These are phyloP conservation scores for Gynochthodes officinalis DNA, from an alignment of 257 asterid genomes.

Conservation along the genomic window DNA sequence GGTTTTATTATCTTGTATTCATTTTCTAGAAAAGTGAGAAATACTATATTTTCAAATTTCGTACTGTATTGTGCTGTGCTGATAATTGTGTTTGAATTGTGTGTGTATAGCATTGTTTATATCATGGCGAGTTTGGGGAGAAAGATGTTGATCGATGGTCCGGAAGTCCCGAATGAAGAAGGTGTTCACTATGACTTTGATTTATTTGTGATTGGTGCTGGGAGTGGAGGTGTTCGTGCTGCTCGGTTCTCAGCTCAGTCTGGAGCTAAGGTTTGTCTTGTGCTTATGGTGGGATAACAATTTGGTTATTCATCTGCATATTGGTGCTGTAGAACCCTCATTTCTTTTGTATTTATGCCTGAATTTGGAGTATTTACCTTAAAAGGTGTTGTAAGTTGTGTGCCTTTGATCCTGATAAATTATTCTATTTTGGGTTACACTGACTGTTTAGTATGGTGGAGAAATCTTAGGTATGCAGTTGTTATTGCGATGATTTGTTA, in stretches of 20 bases:
- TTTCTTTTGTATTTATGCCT: neutral
- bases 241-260: conserved; percentile 78
- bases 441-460: neutral
- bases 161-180: conserved; percentile 35
- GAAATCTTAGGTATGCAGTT: neutral
- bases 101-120: conserved; percentile 27
- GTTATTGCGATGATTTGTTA: neutral
- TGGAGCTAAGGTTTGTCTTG: conserved; percentile 77
- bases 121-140: conserved; percentile 58
- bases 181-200: conserved; percentile 67
- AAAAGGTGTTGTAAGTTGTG: neutral
- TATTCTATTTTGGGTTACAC: neutral
- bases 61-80: conserved; percentile 9
- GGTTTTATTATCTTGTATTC: conserved; percentile 4
- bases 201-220: conserved; percentile 95
- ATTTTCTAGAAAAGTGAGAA: neutral
- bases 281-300: neutral
- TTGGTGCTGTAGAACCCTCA: neutral
- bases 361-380: neutral
- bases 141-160: conserved; percentile 84
- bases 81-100: conserved; percentile 18
- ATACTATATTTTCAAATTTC: conserved; percentile 2
- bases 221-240: conserved; percentile 99
- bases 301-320: neutral
- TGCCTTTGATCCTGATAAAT: too few species aligned